phyloP scores from a whole-genome alignment of 1,139 yeast genomes.

The Williopsis jadinii region DNA sequence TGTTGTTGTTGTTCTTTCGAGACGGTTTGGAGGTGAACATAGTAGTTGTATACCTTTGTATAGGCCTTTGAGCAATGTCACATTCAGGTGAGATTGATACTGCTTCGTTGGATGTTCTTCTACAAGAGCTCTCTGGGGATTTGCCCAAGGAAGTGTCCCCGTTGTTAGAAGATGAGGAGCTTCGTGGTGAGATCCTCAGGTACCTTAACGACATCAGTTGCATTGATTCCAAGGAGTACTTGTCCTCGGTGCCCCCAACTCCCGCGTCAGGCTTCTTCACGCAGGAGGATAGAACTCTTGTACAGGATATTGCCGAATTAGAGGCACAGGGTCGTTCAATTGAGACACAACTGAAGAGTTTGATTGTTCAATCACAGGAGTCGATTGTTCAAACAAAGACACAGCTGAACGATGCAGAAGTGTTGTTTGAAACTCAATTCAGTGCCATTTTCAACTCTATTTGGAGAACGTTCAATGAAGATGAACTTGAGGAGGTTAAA shows the following conservation, averaged over 20 bases:
- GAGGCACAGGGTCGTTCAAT: conserved; percentile 33
- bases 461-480: conserved; percentile 29
- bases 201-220: conserved; percentile 17
- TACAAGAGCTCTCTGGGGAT: conserved; percentile 15
- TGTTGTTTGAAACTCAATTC: conserved; percentile 25
- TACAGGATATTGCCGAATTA: conserved; percentile 42
- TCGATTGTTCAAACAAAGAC: conserved; percentile 28
- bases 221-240: conserved; percentile 18
- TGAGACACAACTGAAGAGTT: conserved; percentile 30
- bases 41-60: no score
- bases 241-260: conserved; percentile 21
- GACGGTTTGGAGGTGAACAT: no score
- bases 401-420: conserved; percentile 23
- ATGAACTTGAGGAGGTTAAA: conserved; percentile 14
- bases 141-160: conserved; percentile 6
- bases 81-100: conserved; percentile 2
- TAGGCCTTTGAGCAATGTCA: no score
- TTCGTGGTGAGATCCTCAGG: conserved; percentile 12
- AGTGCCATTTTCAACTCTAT: conserved; percentile 25
- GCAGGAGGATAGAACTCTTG: conserved; percentile 19
- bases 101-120: conserved; percentile 12
- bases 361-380: conserved; percentile 26
- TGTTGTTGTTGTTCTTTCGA: no score
- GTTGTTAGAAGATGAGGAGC: conserved; percentile 9
- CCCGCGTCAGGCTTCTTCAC: conserved; percentile 14